A percentile compares a stretch with the other conserved stretches of the same genome.
These are phyloP conservation scores for Eucalyptus pumila DNA, from an alignment of 345 rosid genomes.

Conservation along the genomic window DNA sequence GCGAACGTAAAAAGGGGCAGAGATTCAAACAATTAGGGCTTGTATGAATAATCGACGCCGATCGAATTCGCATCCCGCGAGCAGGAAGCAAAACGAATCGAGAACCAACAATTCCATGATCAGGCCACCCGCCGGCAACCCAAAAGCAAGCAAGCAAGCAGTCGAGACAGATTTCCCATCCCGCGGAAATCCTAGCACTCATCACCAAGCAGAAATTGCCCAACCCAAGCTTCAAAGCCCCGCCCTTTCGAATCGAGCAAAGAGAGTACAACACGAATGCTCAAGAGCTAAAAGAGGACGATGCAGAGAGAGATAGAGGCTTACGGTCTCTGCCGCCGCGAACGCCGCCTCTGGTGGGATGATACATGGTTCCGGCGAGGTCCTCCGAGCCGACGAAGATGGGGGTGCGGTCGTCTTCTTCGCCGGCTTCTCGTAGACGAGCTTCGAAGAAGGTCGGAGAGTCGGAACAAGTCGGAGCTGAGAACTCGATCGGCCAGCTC, in stretches of 20 bases:
- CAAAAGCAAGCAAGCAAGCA: not conserved
- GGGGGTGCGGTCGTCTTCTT: not conserved
- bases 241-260: not conserved
- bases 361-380: slow-evolving; percentile 44
- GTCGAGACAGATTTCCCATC: not conserved
- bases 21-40: not conserved
- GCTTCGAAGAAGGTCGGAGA: not conserved
- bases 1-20: not conserved
- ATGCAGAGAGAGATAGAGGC: not conserved
- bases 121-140: not conserved
- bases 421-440: not conserved
- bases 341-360: slow-evolving; percentile 97
- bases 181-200: not conserved
- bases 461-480: not conserved
- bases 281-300: not conserved
- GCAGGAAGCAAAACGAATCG: not conserved
- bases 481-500: not conserved
- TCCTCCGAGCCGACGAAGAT: not conserved
- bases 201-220: not conserved
- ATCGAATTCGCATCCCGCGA: not conserved
- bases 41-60: not conserved
- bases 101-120: not conserved
- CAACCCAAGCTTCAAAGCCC: not conserved
- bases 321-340: slow-evolving; percentile 99
- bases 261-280: not conserved